phyloP scores from a whole-genome alignment of 1,139 yeast genomes.

The Pichia sp. region DNA sequence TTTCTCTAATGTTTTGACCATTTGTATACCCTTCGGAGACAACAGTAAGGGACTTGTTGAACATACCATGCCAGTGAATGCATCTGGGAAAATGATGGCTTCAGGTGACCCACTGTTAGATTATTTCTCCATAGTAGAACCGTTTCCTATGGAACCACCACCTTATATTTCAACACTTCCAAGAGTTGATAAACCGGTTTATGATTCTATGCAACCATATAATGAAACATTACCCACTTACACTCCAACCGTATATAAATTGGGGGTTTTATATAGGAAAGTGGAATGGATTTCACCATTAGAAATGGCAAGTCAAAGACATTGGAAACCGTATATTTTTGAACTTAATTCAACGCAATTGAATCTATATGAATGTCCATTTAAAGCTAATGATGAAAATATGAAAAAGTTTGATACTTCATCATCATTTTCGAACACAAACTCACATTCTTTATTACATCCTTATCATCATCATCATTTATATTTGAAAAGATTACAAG shows the following conservation, averaged over 20 bases:
- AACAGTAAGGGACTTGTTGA: background rate
- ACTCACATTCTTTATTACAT: conserved; percentile 14
- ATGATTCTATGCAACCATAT: conserved; percentile 27
- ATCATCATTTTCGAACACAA: conserved; percentile 11
- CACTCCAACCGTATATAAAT: conserved; percentile 50
- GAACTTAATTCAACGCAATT: conserved; percentile 73
- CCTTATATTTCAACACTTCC: conserved; percentile 26
- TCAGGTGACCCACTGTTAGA: background rate
- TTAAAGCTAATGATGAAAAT: conserved; percentile 6
- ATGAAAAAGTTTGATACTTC: conserved; percentile 9
- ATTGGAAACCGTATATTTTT: conserved; percentile 58
- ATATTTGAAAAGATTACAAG: conserved; percentile 3
- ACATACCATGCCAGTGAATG: background rate
- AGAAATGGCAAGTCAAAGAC: conserved; percentile 51
- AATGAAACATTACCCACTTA: conserved; percentile 44
- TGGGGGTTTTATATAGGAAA: conserved; percentile 49
- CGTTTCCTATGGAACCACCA: conserved; percentile 28
- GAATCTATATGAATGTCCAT: conserved; percentile 43
- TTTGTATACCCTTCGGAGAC: background rate
- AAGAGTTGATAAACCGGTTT: conserved; percentile 39
- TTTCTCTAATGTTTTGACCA: no score
- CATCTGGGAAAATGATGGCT: background rate
- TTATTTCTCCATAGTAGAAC: conserved; percentile 22
- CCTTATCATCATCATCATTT: conserved; percentile 17
- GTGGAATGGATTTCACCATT: conserved; percentile 64